These are phyloP conservation scores for Colletotrichum orbiculare DNA, from an alignment of 2,329 filamentous ascomycete species.

Conservation along the genomic window DNA sequence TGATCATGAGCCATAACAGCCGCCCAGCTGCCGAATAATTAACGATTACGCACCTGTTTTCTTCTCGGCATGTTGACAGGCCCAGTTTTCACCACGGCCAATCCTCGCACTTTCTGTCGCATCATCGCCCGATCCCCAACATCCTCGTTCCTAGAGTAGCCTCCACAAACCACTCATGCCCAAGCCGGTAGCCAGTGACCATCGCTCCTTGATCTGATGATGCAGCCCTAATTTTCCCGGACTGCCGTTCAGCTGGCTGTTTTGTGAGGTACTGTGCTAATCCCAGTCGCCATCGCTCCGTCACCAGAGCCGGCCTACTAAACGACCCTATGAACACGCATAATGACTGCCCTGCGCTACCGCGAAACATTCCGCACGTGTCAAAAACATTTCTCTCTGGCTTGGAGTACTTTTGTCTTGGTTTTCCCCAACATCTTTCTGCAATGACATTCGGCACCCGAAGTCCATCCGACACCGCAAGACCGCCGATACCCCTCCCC, in stretches of 20 bases:
- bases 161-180: neutral
- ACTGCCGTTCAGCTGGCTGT: conserved; percentile 10
- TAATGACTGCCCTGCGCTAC: neutral
- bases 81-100: conserved; percentile 18
- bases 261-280: neutral
- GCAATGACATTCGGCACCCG: neutral
- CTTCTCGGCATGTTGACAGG: conserved; percentile 13
- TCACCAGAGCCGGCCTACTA: neutral
- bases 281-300: conserved; percentile 1
- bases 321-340: neutral
- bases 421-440: neutral
- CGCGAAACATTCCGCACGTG: conserved; percentile 12
- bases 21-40: neutral
- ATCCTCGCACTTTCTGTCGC: conserved; percentile 17
- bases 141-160: neutral
- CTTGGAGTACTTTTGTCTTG: neutral
- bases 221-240: conserved; percentile 30
- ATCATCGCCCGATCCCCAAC: conserved; percentile 27
- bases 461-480: conserved; percentile 14
- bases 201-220: conserved; percentile 29
- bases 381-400: neutral
- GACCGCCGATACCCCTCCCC: conserved; percentile 16
- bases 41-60: neutral
- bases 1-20: neutral
- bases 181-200: too few relatives aligned